Evolutionary conservation across 2,329 filamentous ascomycete genomes (phyloP), one percentile per base, ranked within the genome.

Genomic region (Cryphonectria nitschkei): DNA sequence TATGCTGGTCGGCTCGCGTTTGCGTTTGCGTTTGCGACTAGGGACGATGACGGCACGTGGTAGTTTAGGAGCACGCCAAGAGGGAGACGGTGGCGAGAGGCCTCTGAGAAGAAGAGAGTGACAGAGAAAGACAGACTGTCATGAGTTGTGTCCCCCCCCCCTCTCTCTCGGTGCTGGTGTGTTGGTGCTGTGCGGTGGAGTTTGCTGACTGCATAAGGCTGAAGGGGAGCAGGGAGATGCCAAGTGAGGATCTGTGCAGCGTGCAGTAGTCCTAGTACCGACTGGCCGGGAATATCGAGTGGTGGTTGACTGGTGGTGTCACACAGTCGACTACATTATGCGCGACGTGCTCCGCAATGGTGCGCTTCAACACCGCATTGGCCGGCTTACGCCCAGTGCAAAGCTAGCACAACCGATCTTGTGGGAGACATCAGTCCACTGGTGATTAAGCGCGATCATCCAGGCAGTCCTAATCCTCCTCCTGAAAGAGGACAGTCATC

Each of bases 311-410:
- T 64, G 39, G 61, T 41, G 39, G 61, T 41, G 37, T 58, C 54
- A 32, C 54, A 34, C 29, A 58, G 29, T 58, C 58, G 22, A 22
- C 32, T 37, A 22, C 39, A 65, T 46, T 26, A 32, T 39, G 62
- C 39, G 46, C 41, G 46, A 29, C 26, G 34, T 34, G 46, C 46
- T 54, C 32, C 22, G 37, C 54, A 68, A 26, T n/a, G 50, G 54
- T 37, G 32, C 54, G 63, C 26, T 34, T 52, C 50, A 39, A 39
- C 13, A 61, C 43, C 41, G 46, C 43, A 68, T 68, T 68, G 66
- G 66, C 52, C 41, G 41, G 56, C 66, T 52, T 68, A 68, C 66
- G 66, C 43, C 58, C 19, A 26, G 43, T 46, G 43, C 32, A 39
- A 65, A 50, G 41, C 43, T 32, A 50, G 43, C 43, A 50, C 29